A percentile compares a stretch with the other conserved stretches of the same genome.
These are phyloP conservation scores for Polytrichum formosum DNA, from an alignment of 225 moss, liverwort and hornwort species.

Conservation along the genomic window DNA sequence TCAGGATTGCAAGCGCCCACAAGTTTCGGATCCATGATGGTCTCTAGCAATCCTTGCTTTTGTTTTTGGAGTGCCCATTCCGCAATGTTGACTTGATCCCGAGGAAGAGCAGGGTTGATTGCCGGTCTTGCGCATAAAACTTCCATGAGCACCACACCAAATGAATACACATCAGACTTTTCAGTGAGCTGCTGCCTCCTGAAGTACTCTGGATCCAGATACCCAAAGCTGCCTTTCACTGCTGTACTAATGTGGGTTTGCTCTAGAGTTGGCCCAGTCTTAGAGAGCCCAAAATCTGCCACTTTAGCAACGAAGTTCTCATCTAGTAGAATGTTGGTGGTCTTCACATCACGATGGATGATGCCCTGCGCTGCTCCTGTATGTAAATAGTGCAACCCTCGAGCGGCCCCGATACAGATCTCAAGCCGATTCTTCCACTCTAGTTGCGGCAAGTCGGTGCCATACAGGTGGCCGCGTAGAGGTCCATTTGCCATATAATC, in stretches of 20 bases:
- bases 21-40: slow-evolving; percentile 76
- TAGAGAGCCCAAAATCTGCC: slow-evolving; percentile 84
- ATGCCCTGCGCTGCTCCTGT: slow-evolving; percentile 65
- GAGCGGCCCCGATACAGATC: slow-evolving; percentile 77
- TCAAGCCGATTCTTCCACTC: slow-evolving; percentile 66
- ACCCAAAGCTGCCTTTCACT: slow-evolving; percentile 91
- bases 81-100: slow-evolving; percentile 88
- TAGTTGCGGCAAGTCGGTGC: slow-evolving; percentile 49
- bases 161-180: slow-evolving; percentile 91
- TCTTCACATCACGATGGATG: slow-evolving; percentile 88
- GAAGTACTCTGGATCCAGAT: slow-evolving; percentile 90
- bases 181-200: slow-evolving; percentile 88
- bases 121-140: slow-evolving; percentile 87
- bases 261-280: slow-evolving; percentile 82
- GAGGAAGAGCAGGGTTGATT: slow-evolving; percentile 70
- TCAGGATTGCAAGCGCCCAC: slow-evolving; percentile 55
- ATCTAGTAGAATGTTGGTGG: slow-evolving; percentile 82
- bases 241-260: slow-evolving; percentile 94
- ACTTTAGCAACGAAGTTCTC: slow-evolving; percentile 67
- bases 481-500: slow-evolving; percentile 56
- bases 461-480: slow-evolving; percentile 47
- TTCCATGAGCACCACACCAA: slow-evolving; percentile 92
- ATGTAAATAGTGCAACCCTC: slow-evolving; percentile 82
- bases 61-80: slow-evolving; percentile 96
- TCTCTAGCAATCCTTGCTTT: slow-evolving; percentile 69